phyloP scores from a whole-genome alignment of 768 basidiomycete species.

The Calocera viscosa region DNA sequence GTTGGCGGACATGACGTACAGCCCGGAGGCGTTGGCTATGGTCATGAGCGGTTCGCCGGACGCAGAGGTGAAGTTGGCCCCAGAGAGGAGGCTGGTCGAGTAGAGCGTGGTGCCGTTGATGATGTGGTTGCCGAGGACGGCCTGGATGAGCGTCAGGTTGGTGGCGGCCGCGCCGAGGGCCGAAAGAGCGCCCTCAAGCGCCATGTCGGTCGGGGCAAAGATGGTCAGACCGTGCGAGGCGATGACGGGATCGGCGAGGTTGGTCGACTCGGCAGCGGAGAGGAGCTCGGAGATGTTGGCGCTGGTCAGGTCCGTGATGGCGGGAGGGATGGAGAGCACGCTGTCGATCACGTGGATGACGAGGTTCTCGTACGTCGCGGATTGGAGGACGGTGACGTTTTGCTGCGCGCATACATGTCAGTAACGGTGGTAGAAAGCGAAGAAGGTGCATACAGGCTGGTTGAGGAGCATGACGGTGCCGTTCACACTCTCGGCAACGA shows the following conservation, averaged over 20 bases:
- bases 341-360: conserved; percentile 40
- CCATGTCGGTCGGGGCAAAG: conserved; percentile 50
- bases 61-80: conserved; percentile 37
- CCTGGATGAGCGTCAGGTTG: conserved; percentile 37
- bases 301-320: conserved; percentile 34
- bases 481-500: conserved; percentile 34
- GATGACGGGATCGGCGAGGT: conserved; percentile 32
- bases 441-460: background rate
- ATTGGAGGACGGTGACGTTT: conserved; percentile 28
- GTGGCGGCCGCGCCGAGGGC: conserved; percentile 26
- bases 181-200: conserved; percentile 32
- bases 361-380: conserved; percentile 31
- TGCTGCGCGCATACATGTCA: conserved; percentile 32
- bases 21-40: conserved; percentile 43
- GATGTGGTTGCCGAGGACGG: conserved; percentile 47
- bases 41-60: conserved; percentile 45
- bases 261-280: conserved; percentile 22
- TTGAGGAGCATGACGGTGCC: conserved; percentile 39
- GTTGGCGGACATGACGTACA: conserved; percentile 38
- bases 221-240: conserved; percentile 46
- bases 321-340: conserved; percentile 43
- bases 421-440: background rate
- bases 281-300: conserved; percentile 37
- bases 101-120: conserved; percentile 60
- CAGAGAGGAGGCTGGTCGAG: conserved; percentile 37